Conservation (phyloP, 257 asterid genomes). For the Solanum medicagineum region DNA sequence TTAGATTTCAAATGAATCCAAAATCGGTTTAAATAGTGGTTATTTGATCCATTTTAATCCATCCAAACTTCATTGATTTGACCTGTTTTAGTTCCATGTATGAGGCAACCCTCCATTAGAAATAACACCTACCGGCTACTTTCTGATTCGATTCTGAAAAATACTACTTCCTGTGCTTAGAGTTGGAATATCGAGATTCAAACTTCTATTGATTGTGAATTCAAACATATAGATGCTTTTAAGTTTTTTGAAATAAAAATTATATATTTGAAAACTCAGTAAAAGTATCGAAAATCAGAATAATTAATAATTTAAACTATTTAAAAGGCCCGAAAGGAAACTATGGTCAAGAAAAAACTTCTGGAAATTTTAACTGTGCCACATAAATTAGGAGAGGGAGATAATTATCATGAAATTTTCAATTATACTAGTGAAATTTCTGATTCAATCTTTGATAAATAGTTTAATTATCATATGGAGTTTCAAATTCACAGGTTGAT, state of each 20-base stretch:
- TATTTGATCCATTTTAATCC: not conserved
- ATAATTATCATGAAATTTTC: not conserved
- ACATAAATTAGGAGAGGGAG: too few species aligned
- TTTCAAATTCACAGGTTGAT: not conserved
- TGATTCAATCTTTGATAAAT: not conserved
- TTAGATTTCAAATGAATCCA: not conserved
- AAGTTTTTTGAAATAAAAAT: too few species aligned
- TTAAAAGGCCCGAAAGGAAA: not conserved
- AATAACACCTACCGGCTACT: not conserved
- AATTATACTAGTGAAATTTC: not conserved
- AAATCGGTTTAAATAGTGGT: not conserved
- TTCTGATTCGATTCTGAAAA: not conserved
- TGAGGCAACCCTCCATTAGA: not conserved
- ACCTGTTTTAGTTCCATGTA: not conserved
- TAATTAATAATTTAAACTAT: not conserved
- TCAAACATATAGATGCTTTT: too few species aligned
- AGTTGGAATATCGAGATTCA: not conserved
- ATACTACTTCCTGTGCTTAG: not conserved
- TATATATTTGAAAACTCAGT: not conserved
- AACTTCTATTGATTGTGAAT: not conserved
- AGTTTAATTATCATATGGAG: not conserved
- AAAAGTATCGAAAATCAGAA: not conserved
- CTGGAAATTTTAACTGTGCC: not conserved
- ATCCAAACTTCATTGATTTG: not conserved
- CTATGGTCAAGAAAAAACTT: accelerated